phyloP scores from a whole-genome alignment of 2,329 filamentous ascomycete species.

The Sclerotinia glacialis region DNA sequence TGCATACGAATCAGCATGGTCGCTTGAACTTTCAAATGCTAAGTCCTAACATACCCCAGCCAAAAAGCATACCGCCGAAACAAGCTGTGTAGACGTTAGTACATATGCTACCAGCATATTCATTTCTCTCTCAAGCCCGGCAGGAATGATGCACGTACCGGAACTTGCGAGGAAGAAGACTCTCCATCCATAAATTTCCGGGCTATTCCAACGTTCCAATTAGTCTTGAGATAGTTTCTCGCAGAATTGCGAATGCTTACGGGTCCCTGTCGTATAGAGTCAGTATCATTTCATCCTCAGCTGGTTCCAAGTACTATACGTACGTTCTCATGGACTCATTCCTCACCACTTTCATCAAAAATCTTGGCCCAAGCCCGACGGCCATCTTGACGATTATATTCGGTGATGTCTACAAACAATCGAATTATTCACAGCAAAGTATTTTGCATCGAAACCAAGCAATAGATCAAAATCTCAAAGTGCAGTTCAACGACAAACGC shows the following conservation, averaged over 20 bases:
- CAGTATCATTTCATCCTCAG: neutral
- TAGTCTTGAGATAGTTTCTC: neutral
- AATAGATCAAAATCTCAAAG: neutral
- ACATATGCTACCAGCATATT: neutral
- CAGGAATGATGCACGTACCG: constrained; percentile 23
- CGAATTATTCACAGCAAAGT: neutral
- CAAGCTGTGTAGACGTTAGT: constrained; percentile 45
- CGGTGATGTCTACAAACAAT: neutral
- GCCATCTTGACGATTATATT: neutral
- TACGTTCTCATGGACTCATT: constrained; percentile 66
- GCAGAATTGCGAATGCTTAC: neutral
- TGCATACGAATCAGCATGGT: neutral
- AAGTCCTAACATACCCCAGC: constrained; percentile 45
- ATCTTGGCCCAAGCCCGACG: constrained; percentile 5
- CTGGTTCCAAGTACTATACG: constrained; percentile 6
- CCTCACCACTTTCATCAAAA: constrained; percentile 38
- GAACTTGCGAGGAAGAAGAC: constrained; percentile 58
- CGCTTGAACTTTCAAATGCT: neutral
- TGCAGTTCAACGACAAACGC: neutral
- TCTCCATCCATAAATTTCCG: constrained; percentile 52
- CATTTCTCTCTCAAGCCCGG: neutral
- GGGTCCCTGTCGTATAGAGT: constrained; percentile 14
- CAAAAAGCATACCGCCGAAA: constrained; percentile 64
- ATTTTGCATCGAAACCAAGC: neutral
- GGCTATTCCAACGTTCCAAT: constrained; percentile 26